Percentiles rank a stretch among this genome's conserved stretches.
phyloP scores from a whole-genome alignment of 257 asterid genomes.

The Nicotiana noctiflora region DNA sequence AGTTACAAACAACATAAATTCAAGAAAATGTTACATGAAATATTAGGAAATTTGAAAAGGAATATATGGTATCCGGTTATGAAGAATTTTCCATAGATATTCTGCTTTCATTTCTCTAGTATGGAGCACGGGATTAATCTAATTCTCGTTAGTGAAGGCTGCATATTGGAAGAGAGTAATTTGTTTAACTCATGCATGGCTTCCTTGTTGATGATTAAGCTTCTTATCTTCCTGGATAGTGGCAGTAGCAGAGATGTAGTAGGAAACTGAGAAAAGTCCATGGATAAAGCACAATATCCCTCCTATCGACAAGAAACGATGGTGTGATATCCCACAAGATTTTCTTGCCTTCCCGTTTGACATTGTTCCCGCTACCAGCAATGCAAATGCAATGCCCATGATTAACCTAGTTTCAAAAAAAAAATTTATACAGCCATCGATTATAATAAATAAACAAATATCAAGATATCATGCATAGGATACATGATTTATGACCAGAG shows the following conservation, averaged over 20 bases:
- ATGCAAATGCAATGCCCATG: constrained; percentile 42
- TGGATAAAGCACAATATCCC: constrained; percentile 60
- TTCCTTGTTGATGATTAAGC: constrained; percentile 25
- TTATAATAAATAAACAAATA: neutral
- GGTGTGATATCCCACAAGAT: constrained; percentile 51
- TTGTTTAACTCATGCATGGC: constrained; percentile 16
- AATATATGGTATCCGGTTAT: too few species aligned
- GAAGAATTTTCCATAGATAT: neutral
- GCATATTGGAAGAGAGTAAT: neutral
- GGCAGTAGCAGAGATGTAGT: constrained; percentile 49
- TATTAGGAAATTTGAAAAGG: neutral
- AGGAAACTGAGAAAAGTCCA: constrained; percentile 53
- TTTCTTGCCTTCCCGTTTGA: constrained; percentile 44
- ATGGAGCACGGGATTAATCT: neutral
- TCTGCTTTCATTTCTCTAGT: neutral
- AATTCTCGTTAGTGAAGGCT: neutral
- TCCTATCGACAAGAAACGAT: constrained; percentile 47
- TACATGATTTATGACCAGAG: neutral
- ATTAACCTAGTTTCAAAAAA: constrained; percentile 28
- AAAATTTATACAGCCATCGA: neutral
- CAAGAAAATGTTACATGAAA: constrained; percentile 4
- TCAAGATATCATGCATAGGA: neutral
- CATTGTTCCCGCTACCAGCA: constrained; percentile 47
- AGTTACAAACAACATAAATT: neutral
- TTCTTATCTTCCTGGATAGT: constrained; percentile 34